Base-by-base conservation (phyloP, 2,329 filamentous ascomycete genomes). In the Verticillium dahliae region DNA sequence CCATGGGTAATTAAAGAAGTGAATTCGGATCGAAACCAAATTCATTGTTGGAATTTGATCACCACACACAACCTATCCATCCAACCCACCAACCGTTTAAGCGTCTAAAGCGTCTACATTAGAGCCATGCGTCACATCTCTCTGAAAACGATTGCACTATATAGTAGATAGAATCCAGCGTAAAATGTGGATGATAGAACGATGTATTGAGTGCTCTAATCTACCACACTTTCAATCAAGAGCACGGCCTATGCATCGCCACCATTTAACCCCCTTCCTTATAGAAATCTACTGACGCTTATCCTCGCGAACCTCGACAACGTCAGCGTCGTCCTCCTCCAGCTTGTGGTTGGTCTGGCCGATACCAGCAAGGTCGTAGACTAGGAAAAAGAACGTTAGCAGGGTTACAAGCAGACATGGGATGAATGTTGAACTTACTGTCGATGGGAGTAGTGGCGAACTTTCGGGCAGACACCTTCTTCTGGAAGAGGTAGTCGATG, bases 401-500 rank as follows among this genome's bases (percentile, higher is more conserved):
- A 27, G 22, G 4, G 22, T 10, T 52, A 13, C n/a, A 27, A 10
- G 18, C 9, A 10, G 22, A 3, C n/a, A 18, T 18, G 18, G 6
- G 31, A 2, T 35, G 5, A 4, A 31, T 10, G n/a, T 45, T 18
- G 6, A 50, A 69, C 70, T 67, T 68, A 73, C 71, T 60, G 34
- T 73, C 71, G 41, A 72, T 38, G 7, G 68, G 67, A 31, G 69
- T 62, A 1, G 66, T 64, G 0, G 60, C 35, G 58, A 58, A 58
- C 59, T 76, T 72, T 59, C 73, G 69, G 5, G 74, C 73, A 10
- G 68, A 60, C 3, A 69, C 67, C 62, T 68, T 71, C 57, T 66
- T 70, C 60, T 78, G 73, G 67, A 82, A 82, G 62, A 83, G 66
- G n/a, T 74, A 69, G 63, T 82, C 80, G 22, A 82, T 74, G 68